Evolutionary conservation across 2,329 filamentous ascomycete species (phyloP).

Genomic region (Claviceps digitariae): DNA sequence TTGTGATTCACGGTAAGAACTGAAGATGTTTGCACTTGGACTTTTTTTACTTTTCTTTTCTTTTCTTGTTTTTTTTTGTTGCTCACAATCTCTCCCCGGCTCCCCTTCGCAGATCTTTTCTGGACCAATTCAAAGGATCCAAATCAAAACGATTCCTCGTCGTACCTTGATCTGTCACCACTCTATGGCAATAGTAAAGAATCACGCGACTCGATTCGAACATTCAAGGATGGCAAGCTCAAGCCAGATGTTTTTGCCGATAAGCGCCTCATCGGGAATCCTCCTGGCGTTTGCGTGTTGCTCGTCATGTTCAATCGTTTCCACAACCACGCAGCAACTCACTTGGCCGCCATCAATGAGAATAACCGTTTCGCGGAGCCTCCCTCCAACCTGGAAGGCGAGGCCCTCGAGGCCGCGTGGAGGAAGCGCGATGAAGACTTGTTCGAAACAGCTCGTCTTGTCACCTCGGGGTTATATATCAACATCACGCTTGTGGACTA

Average conservation of each 20-base stretch:
- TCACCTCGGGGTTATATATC: constrained; percentile 63
- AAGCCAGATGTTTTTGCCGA: constrained; percentile 64
- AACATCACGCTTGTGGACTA: constrained; percentile 71
- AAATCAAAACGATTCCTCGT: constrained; percentile 51
- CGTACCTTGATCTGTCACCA: constrained; percentile 58
- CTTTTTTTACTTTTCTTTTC: no score
- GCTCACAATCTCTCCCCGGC: background rate
- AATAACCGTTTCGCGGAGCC: constrained; percentile 63
- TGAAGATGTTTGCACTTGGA: background rate
- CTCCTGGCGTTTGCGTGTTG: constrained; percentile 56
- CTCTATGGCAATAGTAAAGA: constrained; percentile 57
- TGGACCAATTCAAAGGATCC: constrained; percentile 51
- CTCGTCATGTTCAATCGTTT: constrained; percentile 72
- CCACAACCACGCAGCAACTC: constrained; percentile 74
- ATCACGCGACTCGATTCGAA: constrained; percentile 53
- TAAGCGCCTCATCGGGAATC: constrained; percentile 55
- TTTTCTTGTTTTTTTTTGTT: no score
- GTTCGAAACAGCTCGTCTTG: constrained; percentile 65
- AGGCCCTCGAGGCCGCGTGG: constrained; percentile 39
- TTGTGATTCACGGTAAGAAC: constrained; percentile 53
- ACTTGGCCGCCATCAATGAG: constrained; percentile 78
- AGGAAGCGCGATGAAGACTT: constrained; percentile 63
- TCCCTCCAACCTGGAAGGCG: constrained; percentile 29
- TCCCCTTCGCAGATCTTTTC: constrained; percentile 40
- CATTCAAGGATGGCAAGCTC: constrained; percentile 55